Evolutionary conservation across 1,284 basidiomycete genomes (phyloP), one percentile per base, ranked within the genome.

Genomic region (Pseudozyma hubeiensis): DNA sequence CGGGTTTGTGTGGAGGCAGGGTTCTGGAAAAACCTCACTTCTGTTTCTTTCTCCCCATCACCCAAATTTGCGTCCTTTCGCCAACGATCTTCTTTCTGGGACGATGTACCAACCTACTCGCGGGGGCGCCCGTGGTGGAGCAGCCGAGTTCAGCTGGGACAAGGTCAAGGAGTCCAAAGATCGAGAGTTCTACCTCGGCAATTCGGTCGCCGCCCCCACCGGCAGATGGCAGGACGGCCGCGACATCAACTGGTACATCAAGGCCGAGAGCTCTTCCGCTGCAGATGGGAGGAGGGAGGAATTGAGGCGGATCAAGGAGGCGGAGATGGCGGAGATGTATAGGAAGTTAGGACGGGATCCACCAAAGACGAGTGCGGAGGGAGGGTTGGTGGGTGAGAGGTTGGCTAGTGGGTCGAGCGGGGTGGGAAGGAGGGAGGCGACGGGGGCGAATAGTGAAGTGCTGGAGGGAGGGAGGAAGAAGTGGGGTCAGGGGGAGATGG

Each of bases 181-280:
- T 35, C 79, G 81, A 46, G 82, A 84, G 35, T 76, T 80, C 60
- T 84, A 84, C 54, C 72, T 84, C 10, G 82, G 82, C 53, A 77
- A 83, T 57, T 80, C 80, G 19, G 73, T 84, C 39, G 71, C 73
- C n/a, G 82, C 81, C 11, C 78, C 82, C 13, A 79, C 76, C 5
- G 82, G 82, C 3, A 73, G 82, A 10, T 84, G 82, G 82, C 80
- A 80, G 43, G 74, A 80, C 39, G 80, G 80, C 16, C 61, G 75
- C 16, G 82, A 84, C 58, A 81, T 84, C 54, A 77, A 75, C 33
- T 84, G 82, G 82, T 84, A 83, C 68, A 83, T 79, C 71, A 81
- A 79, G 40, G 79, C 80, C 44, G 62, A 57, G 33, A 19, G 44
- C 5, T 50, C 40, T 19, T 54, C 47, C 19, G 37, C 31, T 19